These are phyloP conservation scores for Leccinum fuscescens DNA, from an alignment of 1,284 basidiomycete species.

Conservation along the genomic window DNA sequence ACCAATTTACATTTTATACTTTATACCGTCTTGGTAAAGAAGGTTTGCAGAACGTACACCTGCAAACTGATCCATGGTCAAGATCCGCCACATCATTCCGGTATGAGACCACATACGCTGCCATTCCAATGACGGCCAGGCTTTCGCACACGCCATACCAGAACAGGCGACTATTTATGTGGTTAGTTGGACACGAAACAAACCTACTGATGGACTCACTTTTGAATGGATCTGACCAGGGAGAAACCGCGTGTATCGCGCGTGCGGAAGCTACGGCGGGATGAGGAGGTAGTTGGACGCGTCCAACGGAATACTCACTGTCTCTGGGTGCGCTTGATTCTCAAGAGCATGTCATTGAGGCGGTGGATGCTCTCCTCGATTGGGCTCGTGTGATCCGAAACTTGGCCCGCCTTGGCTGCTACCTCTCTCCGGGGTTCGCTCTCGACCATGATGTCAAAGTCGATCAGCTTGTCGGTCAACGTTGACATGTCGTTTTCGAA, in stretches of 20 bases:
- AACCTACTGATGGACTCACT: constrained; percentile 41
- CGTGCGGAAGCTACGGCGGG: constrained; percentile 66
- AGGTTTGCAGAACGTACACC: too few species aligned
- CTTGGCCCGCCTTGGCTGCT: constrained; percentile 78
- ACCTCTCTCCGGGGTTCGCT: constrained; percentile 86
- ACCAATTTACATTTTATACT: constrained; percentile 13
- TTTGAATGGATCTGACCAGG: constrained; percentile 75
- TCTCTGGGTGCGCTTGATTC: constrained; percentile 89
- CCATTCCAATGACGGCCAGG: constrained; percentile 77
- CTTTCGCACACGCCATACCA: constrained; percentile 87
- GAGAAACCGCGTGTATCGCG: constrained; percentile 81
- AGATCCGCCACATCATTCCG: background rate
- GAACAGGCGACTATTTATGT: constrained; percentile 67
- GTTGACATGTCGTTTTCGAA: constrained; percentile 97
- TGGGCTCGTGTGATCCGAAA: constrained; percentile 86
- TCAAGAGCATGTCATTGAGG: constrained; percentile 80
- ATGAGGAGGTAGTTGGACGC: constrained; percentile 9
- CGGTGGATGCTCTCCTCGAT: constrained; percentile 93
- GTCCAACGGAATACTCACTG: constrained; percentile 52
- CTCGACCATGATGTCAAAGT: constrained; percentile 98
- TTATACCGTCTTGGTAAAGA: too few species aligned
- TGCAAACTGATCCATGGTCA: constrained; percentile 32
- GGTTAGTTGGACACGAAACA: constrained; percentile 25
- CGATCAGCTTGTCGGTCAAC: constrained; percentile 86
- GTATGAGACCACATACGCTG: constrained; percentile 53